Evolutionary conservation across 495 filamentous ascomycete species (phyloP).

Genomic region (Podospora sp.): DNA sequence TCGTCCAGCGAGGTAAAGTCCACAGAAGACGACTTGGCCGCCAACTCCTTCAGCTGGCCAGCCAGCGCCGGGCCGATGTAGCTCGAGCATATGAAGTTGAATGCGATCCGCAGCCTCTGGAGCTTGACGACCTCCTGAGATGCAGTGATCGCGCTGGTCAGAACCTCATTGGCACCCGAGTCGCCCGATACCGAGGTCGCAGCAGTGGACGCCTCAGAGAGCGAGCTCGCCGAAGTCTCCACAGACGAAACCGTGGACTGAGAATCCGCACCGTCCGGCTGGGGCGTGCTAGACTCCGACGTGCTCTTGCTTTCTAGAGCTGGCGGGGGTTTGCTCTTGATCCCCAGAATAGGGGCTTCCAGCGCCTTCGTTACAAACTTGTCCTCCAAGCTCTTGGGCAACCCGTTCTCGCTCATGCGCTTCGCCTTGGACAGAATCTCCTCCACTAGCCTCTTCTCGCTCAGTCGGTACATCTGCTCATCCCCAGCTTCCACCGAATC

Average conservation of each 20-base stretch:
- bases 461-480: slow-evolving; percentile 80
- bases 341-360: slow-evolving; percentile 68
- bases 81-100: slow-evolving; percentile 73
- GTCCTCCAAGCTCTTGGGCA: slow-evolving; percentile 85
- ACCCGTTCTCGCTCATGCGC: slow-evolving; percentile 61
- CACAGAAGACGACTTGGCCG: slow-evolving; percentile 45
- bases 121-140: slow-evolving; percentile 59
- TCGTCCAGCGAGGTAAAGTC: slow-evolving; percentile 72
- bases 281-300: slow-evolving; percentile 31
- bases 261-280: slow-evolving; percentile 38
- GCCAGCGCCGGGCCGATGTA: slow-evolving; percentile 65
- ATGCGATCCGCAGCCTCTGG: slow-evolving; percentile 71
- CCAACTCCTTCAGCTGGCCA: slow-evolving; percentile 48
- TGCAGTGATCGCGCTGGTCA: slow-evolving; percentile 50
- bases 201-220: slow-evolving; percentile 47
- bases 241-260: slow-evolving; percentile 40
- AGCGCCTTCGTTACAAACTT: slow-evolving; percentile 76
- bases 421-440: slow-evolving; percentile 72
- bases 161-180: slow-evolving; percentile 28
- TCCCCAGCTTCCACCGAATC: slow-evolving; percentile 80
- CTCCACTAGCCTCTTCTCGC: slow-evolving; percentile 64
- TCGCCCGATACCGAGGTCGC: slow-evolving; percentile 44
- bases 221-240: slow-evolving; percentile 41
- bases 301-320: slow-evolving; percentile 18
- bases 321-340: slow-evolving; percentile 53